These are phyloP conservation scores for Tetraselmis striata DNA, from an alignment of 139 green algal genomes.

Conservation along the genomic window DNA sequence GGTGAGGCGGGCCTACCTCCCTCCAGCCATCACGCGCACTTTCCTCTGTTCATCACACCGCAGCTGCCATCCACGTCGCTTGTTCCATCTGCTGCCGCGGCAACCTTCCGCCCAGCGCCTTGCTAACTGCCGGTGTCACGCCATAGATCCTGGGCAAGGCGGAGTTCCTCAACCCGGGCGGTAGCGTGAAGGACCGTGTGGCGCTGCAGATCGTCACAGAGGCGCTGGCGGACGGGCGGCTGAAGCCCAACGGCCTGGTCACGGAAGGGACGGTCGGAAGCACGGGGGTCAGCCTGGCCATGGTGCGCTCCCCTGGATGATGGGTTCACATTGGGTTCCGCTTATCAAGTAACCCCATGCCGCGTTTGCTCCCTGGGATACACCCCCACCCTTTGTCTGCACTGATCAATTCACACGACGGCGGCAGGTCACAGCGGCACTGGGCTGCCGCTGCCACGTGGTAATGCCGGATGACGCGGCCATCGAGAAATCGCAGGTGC, in stretches of 20 bases:
- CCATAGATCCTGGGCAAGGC: slow-evolving; percentile 82
- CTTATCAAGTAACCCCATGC: no score
- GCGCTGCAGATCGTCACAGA: slow-evolving; percentile 77
- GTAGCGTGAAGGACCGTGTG: slow-evolving; percentile 86
- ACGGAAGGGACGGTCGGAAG: slow-evolving; percentile 78
- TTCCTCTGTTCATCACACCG: no score
- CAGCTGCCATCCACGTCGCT: no score
- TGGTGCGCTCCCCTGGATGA: slow-evolving; percentile 54
- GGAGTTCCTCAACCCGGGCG: slow-evolving; percentile 90
- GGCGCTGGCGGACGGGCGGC: slow-evolving; percentile 47
- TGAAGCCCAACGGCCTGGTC: slow-evolving; percentile 69
- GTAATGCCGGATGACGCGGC: slow-evolving; percentile 89
- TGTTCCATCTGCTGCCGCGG: no score
- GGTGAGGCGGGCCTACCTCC: no score
- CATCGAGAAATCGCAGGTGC: slow-evolving; percentile 71
- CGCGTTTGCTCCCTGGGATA: no score
- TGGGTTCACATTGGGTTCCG: no score
- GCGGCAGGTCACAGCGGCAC: slow-evolving; percentile 41
- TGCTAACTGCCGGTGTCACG: no score
- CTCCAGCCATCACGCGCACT: no score
- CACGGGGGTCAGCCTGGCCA: slow-evolving; percentile 83
- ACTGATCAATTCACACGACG: no score
- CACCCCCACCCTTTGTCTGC: no score
- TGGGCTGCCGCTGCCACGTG: slow-evolving; percentile 68
- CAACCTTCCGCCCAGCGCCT: no score